These are phyloP conservation scores for Plectosphaerella plurivora DNA, from an alignment of 2,329 filamentous ascomycete genomes.

Conservation along the genomic window DNA sequence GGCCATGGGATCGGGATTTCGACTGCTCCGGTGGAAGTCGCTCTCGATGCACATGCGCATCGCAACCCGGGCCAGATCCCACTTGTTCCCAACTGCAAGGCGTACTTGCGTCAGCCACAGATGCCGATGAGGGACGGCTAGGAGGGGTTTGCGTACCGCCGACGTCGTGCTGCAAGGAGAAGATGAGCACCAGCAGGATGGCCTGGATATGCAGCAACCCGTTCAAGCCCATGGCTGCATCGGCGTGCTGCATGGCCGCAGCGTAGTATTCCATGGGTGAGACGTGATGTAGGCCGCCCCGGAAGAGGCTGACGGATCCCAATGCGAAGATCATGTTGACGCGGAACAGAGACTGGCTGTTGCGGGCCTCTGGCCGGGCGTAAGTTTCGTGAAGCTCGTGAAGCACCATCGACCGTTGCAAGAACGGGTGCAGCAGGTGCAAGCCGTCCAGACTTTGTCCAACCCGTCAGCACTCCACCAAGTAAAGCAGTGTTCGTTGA, in stretches of 20 bases:
- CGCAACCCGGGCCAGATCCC: neutral
- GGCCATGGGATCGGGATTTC: neutral
- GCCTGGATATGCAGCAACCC: neutral
- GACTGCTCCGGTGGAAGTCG: neutral
- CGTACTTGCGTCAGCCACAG: neutral
- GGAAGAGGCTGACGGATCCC: neutral
- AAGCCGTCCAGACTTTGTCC: neutral
- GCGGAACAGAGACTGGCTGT: neutral
- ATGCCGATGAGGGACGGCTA: neutral
- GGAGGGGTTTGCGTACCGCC: neutral
- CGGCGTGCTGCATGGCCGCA: neutral
- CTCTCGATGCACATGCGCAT: constrained; percentile 1
- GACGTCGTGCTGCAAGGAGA: neutral
- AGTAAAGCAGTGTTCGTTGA: neutral
- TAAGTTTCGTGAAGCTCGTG: neutral
- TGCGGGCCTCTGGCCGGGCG: neutral
- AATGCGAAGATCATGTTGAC: neutral
- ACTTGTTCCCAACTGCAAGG: neutral
- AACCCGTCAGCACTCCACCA: neutral
- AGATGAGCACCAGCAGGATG: neutral
- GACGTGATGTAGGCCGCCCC: neutral
- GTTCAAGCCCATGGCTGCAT: neutral
- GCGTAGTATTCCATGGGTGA: neutral
- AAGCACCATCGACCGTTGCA: neutral
- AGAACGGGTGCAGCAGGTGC: neutral